Evolutionary conservation across 139 green algal genomes (phyloP).

Genomic region (Coelastrella sp.): DNA sequence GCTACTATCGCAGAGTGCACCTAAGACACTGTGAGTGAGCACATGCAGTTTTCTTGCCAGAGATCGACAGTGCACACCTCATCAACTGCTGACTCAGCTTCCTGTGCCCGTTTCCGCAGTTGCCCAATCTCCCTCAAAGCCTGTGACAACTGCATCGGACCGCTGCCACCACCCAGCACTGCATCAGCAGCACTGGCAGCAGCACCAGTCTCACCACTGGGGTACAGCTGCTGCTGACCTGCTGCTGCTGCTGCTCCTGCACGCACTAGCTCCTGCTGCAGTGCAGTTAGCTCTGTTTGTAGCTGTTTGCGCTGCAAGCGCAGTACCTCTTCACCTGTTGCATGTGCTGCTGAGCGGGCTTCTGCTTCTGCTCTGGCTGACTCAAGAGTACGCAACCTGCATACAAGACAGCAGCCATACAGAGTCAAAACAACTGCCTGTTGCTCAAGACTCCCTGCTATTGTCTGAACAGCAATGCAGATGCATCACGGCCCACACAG

Average conservation of each 20-base stretch:
- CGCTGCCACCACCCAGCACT: neutral
- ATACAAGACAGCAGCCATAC: too few relatives aligned
- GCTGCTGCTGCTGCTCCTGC: slow-evolving; percentile 25
- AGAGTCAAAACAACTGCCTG: too few relatives aligned
- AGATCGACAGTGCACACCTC: neutral
- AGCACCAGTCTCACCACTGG: neutral
- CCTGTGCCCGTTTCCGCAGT: slow-evolving; percentile 3
- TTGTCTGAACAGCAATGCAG: too few relatives aligned
- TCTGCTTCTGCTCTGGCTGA: slow-evolving; percentile 62
- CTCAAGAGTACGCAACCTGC: slow-evolving; percentile 54
- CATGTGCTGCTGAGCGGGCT: slow-evolving; percentile 65
- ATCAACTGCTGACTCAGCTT: neutral
- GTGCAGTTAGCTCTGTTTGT: neutral
- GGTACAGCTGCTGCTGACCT: neutral
- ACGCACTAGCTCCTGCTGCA: slow-evolving; percentile 42
- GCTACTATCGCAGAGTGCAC: too few relatives aligned
- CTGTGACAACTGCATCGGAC: neutral
- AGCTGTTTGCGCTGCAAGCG: slow-evolving; percentile 7
- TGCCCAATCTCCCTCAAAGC: slow-evolving; percentile 26
- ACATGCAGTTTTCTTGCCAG: too few relatives aligned
- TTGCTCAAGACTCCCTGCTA: too few relatives aligned
- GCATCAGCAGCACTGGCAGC: neutral
- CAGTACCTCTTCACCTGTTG: slow-evolving; percentile 50
- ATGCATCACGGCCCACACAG: too few relatives aligned
- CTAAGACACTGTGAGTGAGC: too few relatives aligned